Percentiles rank a stretch among this genome's conserved stretches.
These are phyloP conservation scores for Rhododendron mucronatum DNA, from an alignment of 148 eudicot genomes.

Conservation along the genomic window DNA sequence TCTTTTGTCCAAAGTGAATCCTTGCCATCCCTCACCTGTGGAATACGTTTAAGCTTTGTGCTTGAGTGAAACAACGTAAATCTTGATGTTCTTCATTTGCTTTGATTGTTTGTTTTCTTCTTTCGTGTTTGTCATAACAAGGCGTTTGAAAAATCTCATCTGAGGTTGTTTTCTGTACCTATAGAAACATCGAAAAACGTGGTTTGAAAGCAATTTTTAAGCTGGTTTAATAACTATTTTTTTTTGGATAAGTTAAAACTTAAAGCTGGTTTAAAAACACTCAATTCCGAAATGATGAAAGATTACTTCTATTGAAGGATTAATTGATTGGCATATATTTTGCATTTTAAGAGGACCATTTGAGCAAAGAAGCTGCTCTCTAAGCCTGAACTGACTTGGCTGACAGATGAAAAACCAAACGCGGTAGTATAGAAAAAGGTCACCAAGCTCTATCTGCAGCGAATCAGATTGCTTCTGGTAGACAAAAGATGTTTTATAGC, in stretches of 20 bases:
- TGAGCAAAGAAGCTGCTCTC: neutral
- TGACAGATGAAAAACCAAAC: neutral
- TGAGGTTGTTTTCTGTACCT: neutral
- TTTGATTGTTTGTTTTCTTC: neutral
- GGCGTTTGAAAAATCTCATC: neutral
- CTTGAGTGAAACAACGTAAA: neutral
- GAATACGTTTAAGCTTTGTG: neutral
- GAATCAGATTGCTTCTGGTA: conserved; percentile 2
- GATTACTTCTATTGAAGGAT: neutral
- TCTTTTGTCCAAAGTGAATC: neutral
- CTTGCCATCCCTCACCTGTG: neutral
- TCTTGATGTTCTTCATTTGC: neutral
- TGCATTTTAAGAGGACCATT: neutral
- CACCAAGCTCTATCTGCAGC: neutral
- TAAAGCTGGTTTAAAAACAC: neutral
- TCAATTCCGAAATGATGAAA: neutral
- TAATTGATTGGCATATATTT: neutral
- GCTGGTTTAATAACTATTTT: neutral
- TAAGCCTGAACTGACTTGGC: neutral
- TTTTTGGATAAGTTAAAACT: too few relatives aligned
- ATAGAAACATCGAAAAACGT: neutral
- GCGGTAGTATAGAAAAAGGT: neutral
- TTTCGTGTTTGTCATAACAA: neutral
- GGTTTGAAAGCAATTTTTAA: neutral
- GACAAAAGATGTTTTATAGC: neutral